These are phyloP conservation scores for Penicillium paneum DNA, from an alignment of 2,329 filamentous ascomycete genomes.

Conservation along the genomic window DNA sequence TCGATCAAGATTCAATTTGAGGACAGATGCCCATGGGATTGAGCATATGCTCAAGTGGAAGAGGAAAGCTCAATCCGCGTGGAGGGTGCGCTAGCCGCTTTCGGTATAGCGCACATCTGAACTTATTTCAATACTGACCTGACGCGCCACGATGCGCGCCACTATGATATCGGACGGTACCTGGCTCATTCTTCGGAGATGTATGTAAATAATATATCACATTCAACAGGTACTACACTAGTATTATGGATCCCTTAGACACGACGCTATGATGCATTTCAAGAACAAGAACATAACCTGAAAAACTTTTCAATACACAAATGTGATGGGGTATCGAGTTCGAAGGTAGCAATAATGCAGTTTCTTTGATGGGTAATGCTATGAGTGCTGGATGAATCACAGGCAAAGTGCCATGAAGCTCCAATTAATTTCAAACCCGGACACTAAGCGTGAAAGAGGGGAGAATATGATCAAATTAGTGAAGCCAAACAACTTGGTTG, in stretches of 20 bases:
- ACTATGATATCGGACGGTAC: background rate
- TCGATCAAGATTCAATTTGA: background rate
- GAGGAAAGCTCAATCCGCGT: slow-evolving; percentile 9
- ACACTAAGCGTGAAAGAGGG: background rate
- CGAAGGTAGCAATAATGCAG: background rate
- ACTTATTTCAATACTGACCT: background rate
- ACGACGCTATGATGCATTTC: background rate
- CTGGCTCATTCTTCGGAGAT: background rate
- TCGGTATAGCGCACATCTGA: background rate
- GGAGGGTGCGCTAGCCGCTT: slow-evolving; percentile 2
- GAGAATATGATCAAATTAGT: background rate
- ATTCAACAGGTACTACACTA: background rate
- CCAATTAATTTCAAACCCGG: background rate
- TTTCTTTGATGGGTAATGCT: background rate
- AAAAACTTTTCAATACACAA: background rate
- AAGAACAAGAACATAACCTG: background rate
- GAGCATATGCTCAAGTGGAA: background rate
- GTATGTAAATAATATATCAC: background rate
- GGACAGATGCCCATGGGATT: slow-evolving; percentile 1
- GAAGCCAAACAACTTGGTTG: background rate
- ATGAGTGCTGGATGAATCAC: background rate
- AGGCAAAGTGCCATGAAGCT: background rate
- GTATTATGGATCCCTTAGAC: background rate
- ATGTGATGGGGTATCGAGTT: slow-evolving; percentile 1
- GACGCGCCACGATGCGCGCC: too few relatives aligned